Base-by-base conservation (phyloP, 2,329 filamentous ascomycete genomes). In the Clonostachys solani region DNA sequence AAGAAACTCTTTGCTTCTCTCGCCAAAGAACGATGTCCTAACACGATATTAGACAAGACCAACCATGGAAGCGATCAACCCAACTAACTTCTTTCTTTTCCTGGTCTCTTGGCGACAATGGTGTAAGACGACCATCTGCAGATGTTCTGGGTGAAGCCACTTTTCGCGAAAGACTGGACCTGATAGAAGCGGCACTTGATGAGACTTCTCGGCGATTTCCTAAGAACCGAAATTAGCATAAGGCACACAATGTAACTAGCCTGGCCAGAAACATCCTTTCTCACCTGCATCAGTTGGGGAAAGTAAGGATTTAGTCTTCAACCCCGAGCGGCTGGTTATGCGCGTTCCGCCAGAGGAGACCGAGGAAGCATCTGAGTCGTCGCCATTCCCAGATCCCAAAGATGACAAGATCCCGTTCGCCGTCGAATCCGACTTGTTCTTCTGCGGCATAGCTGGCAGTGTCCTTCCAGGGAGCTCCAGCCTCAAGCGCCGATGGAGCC, bases 391-490 rank as follows among this genome's bases (percentile, higher is more conserved):
- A 38, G 69, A n/a, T n/a, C 47, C 73, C 50, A 81, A 60, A 12
- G 69, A 64, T 29, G 72, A 66, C 12, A 85, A 67, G 18, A 87
- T 62, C 23, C 73, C 74, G 2, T 80, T 75, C 7, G 87, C 73
- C 3, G 85, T 84, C 2, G 84, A 85, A 53, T 85, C 84, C 17
- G 84, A 80, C 66, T 92, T 95, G 66, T 96, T 96, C 78, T 97
- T 97, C 62, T 86, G 86, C 1, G 94, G 94, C 44, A 97, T 71
- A 1, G 90, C 82, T 12, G 92, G 89, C 4, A 99, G 75, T 6
- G 96, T 81, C 59, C 95, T 95, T 16, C 94, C 94, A 0, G 94
- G 94, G 46, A 97, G 75, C 66, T 99, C 94, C 12, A 84, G 81
- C 35, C 88, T 84, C 50, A 99, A 67, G 53, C 80, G 80, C 66